These are phyloP conservation scores for Phytopythium cucurbitacearum DNA, from an alignment of 352 stramenopile species.

Conservation along the genomic window DNA sequence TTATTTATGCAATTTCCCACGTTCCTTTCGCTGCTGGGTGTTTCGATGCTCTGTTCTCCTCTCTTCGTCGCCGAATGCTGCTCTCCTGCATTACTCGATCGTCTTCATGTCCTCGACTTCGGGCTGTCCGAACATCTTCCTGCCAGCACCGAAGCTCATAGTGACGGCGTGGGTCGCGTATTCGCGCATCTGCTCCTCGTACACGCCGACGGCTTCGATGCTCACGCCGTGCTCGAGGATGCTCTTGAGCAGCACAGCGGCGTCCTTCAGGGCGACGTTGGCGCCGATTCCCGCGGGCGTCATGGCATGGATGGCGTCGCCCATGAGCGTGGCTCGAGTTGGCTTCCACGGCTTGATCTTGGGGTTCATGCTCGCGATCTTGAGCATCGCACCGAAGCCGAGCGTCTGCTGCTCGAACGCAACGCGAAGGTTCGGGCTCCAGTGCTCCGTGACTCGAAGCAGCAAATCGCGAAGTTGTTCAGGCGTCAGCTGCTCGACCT, in stretches of 20 bases:
- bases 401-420: constrained; percentile 37
- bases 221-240: constrained; percentile 41
- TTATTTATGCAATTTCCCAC: too few species aligned
- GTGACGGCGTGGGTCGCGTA: constrained; percentile 34
- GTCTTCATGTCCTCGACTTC: constrained; percentile 33
- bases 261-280: constrained; percentile 52
- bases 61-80: too few species aligned
- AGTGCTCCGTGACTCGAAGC: constrained; percentile 41
- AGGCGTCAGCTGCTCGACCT: constrained; percentile 23
- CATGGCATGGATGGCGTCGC: constrained; percentile 65
- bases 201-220: constrained; percentile 39
- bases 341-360: constrained; percentile 41
- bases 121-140: constrained; percentile 45
- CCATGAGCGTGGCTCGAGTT: constrained; percentile 43
- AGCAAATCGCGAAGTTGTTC: constrained; percentile 36
- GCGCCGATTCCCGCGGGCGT: constrained; percentile 45
- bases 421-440: constrained; percentile 35
- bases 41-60: too few species aligned
- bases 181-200: constrained; percentile 50
- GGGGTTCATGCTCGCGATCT: constrained; percentile 51
- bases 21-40: too few species aligned
- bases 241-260: constrained; percentile 32
- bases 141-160: constrained; percentile 35
- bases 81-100: neutral
- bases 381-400: constrained; percentile 52